A percentile compares a stretch with the other conserved stretches of the same genome.
phyloP scores from a whole-genome alignment of 768 basidiomycete genomes.

The Lentinus tigrinus region DNA sequence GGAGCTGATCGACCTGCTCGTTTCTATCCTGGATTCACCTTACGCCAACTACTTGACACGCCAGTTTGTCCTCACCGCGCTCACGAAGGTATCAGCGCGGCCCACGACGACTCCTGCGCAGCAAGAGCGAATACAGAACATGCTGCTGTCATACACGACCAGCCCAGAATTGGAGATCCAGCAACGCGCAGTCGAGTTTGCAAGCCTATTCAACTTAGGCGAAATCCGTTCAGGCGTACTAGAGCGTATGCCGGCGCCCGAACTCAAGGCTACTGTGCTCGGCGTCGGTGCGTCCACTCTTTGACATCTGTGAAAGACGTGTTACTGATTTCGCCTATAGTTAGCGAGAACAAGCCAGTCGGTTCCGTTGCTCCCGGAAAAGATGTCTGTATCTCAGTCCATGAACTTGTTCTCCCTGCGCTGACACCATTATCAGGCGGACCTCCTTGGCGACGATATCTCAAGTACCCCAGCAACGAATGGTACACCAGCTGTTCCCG shows the following conservation, averaged over 20 bases:
- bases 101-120: slow-evolving; percentile 62
- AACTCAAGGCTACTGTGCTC: slow-evolving; percentile 95
- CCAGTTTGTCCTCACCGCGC: slow-evolving; percentile 86
- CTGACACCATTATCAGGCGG: slow-evolving; percentile 40
- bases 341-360: slow-evolving; percentile 95
- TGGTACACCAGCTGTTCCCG: slow-evolving; percentile 46
- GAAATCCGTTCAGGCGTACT: slow-evolving; percentile 82
- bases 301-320: not conserved
- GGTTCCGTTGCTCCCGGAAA: slow-evolving; percentile 81
- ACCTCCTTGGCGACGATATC: slow-evolving; percentile 83
- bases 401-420: not conserved
- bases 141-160: slow-evolving; percentile 80
- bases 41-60: slow-evolving; percentile 89
- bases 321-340: slow-evolving; percentile 40
- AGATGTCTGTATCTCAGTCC: slow-evolving; percentile 48
- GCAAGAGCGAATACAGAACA: slow-evolving; percentile 75
- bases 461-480: slow-evolving; percentile 39
- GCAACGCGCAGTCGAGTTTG: slow-evolving; percentile 95
- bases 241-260: slow-evolving; percentile 99
- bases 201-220: slow-evolving; percentile 74
- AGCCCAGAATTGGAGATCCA: slow-evolving; percentile 94
- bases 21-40: slow-evolving; percentile 88
- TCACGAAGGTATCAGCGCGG: slow-evolving; percentile 89
- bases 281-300: slow-evolving; percentile 65
- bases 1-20: slow-evolving; percentile 81